Conservation (phyloP, 192 early-diverging fungal genomes). For the Coemansia sp. region DNA sequence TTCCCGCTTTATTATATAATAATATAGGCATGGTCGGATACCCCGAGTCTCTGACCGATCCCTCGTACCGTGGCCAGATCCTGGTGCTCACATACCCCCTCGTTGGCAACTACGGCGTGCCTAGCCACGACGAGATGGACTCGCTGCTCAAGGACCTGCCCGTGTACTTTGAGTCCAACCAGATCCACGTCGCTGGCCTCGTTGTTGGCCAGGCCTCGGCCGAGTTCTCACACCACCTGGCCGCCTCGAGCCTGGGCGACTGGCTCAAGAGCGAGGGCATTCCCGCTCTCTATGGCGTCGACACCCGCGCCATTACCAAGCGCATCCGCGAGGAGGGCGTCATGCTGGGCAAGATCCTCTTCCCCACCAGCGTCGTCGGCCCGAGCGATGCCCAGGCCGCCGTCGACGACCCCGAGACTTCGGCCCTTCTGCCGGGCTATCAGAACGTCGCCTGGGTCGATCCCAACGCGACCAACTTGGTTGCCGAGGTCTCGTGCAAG, state of each 20-base stretch:
- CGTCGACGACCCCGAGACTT: slow-evolving; percentile 37
- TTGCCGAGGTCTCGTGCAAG: slow-evolving; percentile 93
- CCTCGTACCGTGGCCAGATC: slow-evolving; percentile 97
- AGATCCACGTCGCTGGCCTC: slow-evolving; percentile 92
- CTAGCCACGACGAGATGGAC: slow-evolving; percentile 82
- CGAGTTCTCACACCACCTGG: slow-evolving; percentile 93
- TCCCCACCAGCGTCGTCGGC: slow-evolving; percentile 64
- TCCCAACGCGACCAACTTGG: slow-evolving; percentile 89
- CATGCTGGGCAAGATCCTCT: slow-evolving; percentile 86
- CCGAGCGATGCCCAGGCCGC: slow-evolving; percentile 34
- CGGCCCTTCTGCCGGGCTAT: slow-evolving; percentile 62
- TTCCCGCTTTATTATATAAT: no score
- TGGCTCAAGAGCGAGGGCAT: slow-evolving; percentile 94
- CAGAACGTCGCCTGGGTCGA: slow-evolving; percentile 89
- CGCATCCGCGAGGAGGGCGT: slow-evolving; percentile 91
- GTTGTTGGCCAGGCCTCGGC: slow-evolving; percentile 89
- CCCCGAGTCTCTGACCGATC: slow-evolving; percentile 98
- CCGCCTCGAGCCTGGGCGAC: slow-evolving; percentile 71
- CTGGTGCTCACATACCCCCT: slow-evolving; percentile 97
- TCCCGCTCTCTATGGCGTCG: slow-evolving; percentile 91
- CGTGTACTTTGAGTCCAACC: slow-evolving; percentile 90
- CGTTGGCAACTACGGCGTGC: slow-evolving; percentile 98
- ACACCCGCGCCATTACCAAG: slow-evolving; percentile 96
- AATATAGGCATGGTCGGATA: slow-evolving; percentile 95
- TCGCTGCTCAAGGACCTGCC: slow-evolving; percentile 80